Evolutionary conservation across 345 rosid species (phyloP), one percentile per base, ranked within the genome.

Genomic region (Eucalyptus globulus): DNA sequence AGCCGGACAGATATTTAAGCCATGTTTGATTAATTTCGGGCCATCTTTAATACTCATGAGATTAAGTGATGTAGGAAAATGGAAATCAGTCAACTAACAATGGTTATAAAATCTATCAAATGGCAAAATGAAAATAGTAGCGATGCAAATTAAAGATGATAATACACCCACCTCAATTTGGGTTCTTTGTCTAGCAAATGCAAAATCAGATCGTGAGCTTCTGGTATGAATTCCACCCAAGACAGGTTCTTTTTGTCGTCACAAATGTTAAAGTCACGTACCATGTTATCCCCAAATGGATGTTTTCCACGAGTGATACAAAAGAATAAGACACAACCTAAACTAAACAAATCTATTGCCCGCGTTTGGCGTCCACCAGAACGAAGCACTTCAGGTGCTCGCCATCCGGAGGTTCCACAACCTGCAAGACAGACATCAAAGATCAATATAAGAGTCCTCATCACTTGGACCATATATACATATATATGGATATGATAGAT

Each of bases 371-470:
- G 96, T 34, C 98, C 95, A 65, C 98, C 96, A 65, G 90, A 93
- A 81, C 89, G 94, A 89, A 97, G 98, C 87, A 94, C 96, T 90
- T 97, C 99, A 50, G 99, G 99, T 83, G 99, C 95, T 95, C 95
- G 98, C 99, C 99, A 97, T 86, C 69, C 31, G 0, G 8, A 60
- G 16, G 16, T 60, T 60, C 69, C 69, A 13, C 16, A 60, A 60
- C 31, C 69, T 60, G 9, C 3, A 60, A 6, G 4, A 60, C 4
- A 12, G 2, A 27, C 31, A 60, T 27, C 69, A 1, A 13, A 60
- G 31, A 60, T 27, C 69, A 27, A 60, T 27, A 60, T 0, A 6
- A 27, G 9, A 27, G 16, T 3, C 69, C 8, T 27, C 69, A 60
- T 60, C 67, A 60, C n/a, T 60, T 10, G 67, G 67, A 60, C 67